A percentile compares a stretch with the other conserved stretches of the same genome.
Evolutionary conservation across 768 basidiomycete species (phyloP).

Genomic region (Hericium rajendrae): DNA sequence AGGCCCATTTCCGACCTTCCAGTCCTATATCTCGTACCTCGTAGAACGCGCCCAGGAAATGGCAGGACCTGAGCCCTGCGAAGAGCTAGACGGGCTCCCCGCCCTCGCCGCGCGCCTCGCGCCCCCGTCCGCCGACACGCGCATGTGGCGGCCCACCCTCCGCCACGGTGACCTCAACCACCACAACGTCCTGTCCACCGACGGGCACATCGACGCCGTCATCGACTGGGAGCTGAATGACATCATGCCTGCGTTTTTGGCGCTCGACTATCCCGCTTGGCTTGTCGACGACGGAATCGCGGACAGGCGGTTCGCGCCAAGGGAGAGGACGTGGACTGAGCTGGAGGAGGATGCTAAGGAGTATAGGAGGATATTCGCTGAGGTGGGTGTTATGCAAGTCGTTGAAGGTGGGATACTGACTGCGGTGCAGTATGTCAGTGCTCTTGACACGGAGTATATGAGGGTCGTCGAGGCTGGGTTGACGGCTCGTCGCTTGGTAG

Average conservation of each 20-base stretch:
- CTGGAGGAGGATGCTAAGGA: neutral
- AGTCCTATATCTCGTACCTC: neutral
- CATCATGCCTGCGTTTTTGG: neutral
- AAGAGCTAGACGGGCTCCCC: neutral
- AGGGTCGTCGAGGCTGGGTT: too few species aligned
- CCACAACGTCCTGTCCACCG: neutral
- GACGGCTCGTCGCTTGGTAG: too few species aligned
- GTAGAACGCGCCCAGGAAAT: neutral
- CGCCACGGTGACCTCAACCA: neutral
- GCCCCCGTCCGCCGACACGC: too few species aligned
- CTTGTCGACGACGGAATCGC: neutral
- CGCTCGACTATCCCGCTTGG: neutral
- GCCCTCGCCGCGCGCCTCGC: neutral
- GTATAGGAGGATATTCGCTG: neutral
- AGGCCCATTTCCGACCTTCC: neutral
- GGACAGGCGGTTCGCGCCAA: neutral
- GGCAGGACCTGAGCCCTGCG: neutral
- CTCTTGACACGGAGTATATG: too few species aligned
- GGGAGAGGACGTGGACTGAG: neutral
- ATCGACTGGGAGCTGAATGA: neutral
- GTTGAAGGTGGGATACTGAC: too few species aligned
- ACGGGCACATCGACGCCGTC: neutral
- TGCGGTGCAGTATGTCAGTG: too few species aligned
- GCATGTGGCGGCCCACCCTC: too few species aligned
- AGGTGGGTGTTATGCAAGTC: neutral